Percentiles rank a stretch among this genome's conserved stretches.
Evolutionary conservation across 331 rosid genomes (phyloP).

Genomic region (Quercus phellos): DNA sequence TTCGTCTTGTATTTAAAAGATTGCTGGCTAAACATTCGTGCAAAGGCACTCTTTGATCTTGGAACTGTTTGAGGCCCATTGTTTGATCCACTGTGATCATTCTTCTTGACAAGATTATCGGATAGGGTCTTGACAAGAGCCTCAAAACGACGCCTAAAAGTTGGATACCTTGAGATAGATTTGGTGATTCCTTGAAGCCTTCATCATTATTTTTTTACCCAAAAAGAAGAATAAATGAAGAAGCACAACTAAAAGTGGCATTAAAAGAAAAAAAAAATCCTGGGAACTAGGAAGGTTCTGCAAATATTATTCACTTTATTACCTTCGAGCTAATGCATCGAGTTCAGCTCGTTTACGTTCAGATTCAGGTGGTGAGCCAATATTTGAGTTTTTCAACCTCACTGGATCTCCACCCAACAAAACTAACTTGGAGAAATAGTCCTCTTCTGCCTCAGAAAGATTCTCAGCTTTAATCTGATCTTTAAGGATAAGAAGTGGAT

Average conservation of each 20-base stretch:
- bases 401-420: constrained; percentile 63
- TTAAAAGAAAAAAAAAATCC: not conserved
- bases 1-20: constrained; percentile 47
- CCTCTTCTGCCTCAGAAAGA: constrained; percentile 69
- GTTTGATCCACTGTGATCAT: constrained; percentile 10
- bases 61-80: constrained; percentile 20
- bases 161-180: constrained; percentile 85
- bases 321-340: constrained; percentile 90
- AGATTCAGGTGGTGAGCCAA: constrained; percentile 58
- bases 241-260: not conserved
- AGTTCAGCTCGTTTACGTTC: constrained; percentile 85
- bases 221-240: not conserved
- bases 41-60: constrained; percentile 77
- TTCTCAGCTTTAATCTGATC: constrained; percentile 93
- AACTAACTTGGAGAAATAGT: constrained; percentile 65
- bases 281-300: not conserved
- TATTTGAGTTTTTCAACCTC: constrained; percentile 46
- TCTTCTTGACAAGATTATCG: constrained; percentile 48
- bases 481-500: constrained; percentile 78
- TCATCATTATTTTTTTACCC: not conserved
- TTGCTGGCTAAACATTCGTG: constrained; percentile 45
- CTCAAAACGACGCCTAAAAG: constrained; percentile 70
- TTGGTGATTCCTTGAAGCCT: constrained; percentile 89
- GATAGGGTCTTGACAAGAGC: constrained; percentile 43
- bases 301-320: constrained; percentile 2